Percentiles rank a stretch among this genome's conserved stretches.
phyloP scores from a whole-genome alignment of 1,284 basidiomycete species.

The Trichosporon coremiiforme region DNA sequence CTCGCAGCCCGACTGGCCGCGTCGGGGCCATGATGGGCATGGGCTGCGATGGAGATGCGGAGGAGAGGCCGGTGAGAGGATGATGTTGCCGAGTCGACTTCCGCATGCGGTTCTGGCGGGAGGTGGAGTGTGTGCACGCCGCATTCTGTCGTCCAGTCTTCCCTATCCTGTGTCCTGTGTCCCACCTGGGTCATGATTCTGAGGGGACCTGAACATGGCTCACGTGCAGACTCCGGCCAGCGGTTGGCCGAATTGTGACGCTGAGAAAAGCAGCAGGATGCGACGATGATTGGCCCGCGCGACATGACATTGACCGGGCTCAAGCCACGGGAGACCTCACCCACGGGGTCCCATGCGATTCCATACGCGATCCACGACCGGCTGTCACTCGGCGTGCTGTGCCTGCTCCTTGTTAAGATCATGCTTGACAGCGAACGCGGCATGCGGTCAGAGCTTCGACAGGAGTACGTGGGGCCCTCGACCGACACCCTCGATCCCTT shows the following conservation, averaged over 20 bases:
- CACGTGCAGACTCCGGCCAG: not conserved
- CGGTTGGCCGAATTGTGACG: not conserved
- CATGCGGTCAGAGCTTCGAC: not conserved
- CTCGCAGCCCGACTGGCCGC: not conserved
- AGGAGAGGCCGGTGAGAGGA: not conserved
- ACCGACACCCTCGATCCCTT: not conserved
- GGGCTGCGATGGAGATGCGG: not conserved
- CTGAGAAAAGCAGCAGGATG: not conserved
- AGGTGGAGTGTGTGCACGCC: not conserved
- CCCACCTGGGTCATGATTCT: not conserved
- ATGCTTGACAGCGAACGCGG: not conserved
- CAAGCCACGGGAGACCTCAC: not conserved
- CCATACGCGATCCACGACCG: conserved; percentile 8
- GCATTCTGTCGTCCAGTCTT: not conserved
- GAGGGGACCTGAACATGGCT: not conserved
- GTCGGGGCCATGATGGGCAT: not conserved
- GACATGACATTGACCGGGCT: not conserved
- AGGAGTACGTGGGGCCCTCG: conserved; percentile 1
- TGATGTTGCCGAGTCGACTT: conserved; percentile 5
- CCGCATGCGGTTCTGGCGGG: conserved; percentile 4
- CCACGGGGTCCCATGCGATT: conserved; percentile 15
- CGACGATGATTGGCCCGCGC: not conserved
- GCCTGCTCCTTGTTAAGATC: not conserved
- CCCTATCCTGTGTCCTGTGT: not conserved
- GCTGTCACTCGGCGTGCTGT: not conserved